phyloP scores from a whole-genome alignment of 192 early-diverging fungal species.

The Jimgerdemannia flammicorona region DNA sequence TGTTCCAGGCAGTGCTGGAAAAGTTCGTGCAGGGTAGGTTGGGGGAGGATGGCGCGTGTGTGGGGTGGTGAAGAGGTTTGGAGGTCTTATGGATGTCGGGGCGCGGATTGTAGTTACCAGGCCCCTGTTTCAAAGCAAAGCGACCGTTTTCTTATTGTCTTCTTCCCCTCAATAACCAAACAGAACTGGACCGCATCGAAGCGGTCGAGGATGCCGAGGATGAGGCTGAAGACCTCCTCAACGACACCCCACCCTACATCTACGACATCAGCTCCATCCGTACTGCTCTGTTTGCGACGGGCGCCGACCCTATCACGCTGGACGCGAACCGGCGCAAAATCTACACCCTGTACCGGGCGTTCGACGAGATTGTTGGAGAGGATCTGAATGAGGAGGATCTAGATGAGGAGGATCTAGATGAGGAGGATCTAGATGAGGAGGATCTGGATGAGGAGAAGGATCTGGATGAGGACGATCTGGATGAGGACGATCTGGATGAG shows the following conservation, averaged over 20 bases:
- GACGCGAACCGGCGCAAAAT: constrained; percentile 8
- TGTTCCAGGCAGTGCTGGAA: constrained; percentile 37
- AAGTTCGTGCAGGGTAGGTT: constrained; percentile 26
- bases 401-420: too few relatives aligned
- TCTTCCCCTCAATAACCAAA: neutral
- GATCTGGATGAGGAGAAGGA: constrained; percentile 12
- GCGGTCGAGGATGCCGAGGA: constrained; percentile 33
- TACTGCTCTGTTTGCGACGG: neutral
- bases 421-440: constrained; percentile 5
- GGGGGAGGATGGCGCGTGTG: neutral
- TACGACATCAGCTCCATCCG: constrained; percentile 8
- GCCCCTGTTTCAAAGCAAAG: too few relatives aligned
- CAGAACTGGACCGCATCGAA: constrained; percentile 12
- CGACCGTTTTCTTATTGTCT: too few relatives aligned
- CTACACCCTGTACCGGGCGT: constrained; percentile 4
- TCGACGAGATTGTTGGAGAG: constrained; percentile 5
- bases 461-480: constrained; percentile 19
- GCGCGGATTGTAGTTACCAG: too few relatives aligned
- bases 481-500: too few relatives aligned
- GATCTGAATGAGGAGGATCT: too few relatives aligned
- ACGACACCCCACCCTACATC: constrained; percentile 18
- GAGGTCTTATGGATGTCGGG: neutral
- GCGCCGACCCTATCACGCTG: neutral
- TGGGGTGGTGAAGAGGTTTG: neutral
- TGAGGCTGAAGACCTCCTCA: constrained; percentile 30